Evolutionary conservation across 1,284 basidiomycete species (phyloP).

Genomic region (Anthracocystis panici-leucophaei): DNA sequence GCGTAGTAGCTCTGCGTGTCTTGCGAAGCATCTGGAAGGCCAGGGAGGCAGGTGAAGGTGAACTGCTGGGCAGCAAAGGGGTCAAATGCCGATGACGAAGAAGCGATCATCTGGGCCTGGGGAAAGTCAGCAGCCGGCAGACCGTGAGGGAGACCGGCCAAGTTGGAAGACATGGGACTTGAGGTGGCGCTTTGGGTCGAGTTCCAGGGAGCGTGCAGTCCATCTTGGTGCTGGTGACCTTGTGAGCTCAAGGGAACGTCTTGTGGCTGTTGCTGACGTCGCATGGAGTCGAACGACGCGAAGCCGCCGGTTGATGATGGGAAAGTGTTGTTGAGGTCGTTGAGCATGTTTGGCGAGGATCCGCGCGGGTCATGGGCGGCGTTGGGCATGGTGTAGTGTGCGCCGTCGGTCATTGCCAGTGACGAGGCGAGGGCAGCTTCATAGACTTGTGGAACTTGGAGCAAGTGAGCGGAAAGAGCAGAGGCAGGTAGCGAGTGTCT

Average conservation of each 20-base stretch:
- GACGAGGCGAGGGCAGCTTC: neutral
- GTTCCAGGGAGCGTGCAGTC: conserved; percentile 2
- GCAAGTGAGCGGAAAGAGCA: conserved; percentile 21
- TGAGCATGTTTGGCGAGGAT: conserved; percentile 1
- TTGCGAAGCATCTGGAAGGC: conserved; percentile 9
- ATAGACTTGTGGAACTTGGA: conserved; percentile 29
- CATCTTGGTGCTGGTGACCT: neutral
- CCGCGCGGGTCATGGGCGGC: conserved; percentile 13
- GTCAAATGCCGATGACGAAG: conserved; percentile 16
- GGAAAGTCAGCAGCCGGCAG: conserved; percentile 8
- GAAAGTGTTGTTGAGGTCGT: neutral
- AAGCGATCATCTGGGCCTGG: neutral
- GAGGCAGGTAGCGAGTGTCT: conserved; percentile 21
- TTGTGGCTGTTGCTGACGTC: conserved; percentile 9
- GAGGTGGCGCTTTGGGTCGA: conserved; percentile 3
- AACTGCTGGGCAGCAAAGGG: conserved; percentile 11
- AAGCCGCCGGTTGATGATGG: neutral
- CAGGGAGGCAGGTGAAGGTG: conserved; percentile 18
- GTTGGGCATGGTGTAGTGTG: conserved; percentile 4
- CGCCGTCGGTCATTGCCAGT: conserved; percentile 5
- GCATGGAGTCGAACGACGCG: neutral
- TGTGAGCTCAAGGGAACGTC: neutral
- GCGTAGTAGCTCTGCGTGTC: conserved; percentile 29
- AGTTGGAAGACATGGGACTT: neutral
- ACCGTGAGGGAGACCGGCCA: conserved; percentile 8